Evolutionary conservation across 805 yeast genomes (phyloP), one percentile per base, ranked within the genome.

Genomic region (Kodamaea restingae): DNA sequence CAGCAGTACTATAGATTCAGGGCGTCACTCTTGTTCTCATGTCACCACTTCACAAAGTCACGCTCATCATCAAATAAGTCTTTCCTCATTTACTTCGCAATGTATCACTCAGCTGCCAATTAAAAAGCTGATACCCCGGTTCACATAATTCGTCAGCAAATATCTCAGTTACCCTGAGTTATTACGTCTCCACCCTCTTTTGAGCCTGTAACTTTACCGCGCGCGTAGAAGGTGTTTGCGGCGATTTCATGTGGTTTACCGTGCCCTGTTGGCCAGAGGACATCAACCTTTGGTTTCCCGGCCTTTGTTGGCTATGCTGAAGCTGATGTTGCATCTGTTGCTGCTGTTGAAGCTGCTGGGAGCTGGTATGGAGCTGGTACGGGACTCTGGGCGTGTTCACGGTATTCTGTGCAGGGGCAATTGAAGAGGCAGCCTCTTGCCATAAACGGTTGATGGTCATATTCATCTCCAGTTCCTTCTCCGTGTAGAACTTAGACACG

Each of bases 401-500:
- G 22, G 22, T 20, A 20, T 15, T 17, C 40, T 20, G 29, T 37
- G 26, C 22, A 30, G 43, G 35, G 18, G 36, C 28, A 60, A 39
- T 39, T 15, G 42, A 14, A 4, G 42, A 22, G 12, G 42, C 49
- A 3, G 72, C 72, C 5, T 65, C 70, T 41, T 62, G 71, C 74
- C 74, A 69, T 24, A 67, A 39, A 38, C 52, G 52, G 36, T 58
- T 59, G 39, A 69, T 42, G 12, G 47, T 45, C 12, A 41, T 35
- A 12, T 40, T 41, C 12, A 58, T 48, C 34, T 63, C 68, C 24
- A 50, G 52, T 35, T 63, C 65, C 37, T 53, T 51, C 29, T 64
- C 64, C 26, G 58, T 54, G 44, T 50, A 65, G 7, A 47, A 35
- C 1, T 63, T 63, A 3, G 65, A 55, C 44, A 54, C 62, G 36